Conservation (phyloP, 768 basidiomycete genomes). For the Trametes punicea region DNA sequence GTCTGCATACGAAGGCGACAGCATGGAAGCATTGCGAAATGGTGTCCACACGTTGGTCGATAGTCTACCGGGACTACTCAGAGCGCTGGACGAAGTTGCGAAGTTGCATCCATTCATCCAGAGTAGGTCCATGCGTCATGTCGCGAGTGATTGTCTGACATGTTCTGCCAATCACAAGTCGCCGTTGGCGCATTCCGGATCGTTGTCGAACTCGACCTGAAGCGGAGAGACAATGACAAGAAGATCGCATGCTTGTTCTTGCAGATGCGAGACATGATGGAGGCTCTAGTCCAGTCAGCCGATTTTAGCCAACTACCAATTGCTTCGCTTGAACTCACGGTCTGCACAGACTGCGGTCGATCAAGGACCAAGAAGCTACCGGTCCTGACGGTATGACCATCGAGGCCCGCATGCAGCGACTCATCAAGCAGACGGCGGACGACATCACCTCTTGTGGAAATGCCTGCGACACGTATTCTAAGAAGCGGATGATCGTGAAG, state of each 20-base stretch:
- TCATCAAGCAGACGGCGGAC: conserved; percentile 28
- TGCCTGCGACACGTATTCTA: conserved; percentile 32
- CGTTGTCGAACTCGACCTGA: conserved; percentile 46
- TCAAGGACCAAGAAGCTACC: conserved; percentile 28
- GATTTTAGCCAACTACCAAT: too few species aligned
- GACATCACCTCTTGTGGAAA: conserved; percentile 34
- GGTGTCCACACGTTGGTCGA: conserved; percentile 25
- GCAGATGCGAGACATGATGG: conserved; percentile 51
- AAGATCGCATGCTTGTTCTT: conserved; percentile 44
- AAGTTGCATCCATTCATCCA: conserved; percentile 29
- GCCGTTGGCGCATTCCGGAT: conserved; percentile 49
- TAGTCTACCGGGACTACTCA: conserved; percentile 27
- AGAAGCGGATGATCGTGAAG: conserved; percentile 30
- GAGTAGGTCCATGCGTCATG: conserved; percentile 12
- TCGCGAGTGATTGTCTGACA: too few species aligned
- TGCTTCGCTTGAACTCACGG: neutral
- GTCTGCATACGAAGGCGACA: neutral
- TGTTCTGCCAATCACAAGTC: conserved; percentile 36
- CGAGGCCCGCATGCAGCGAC: conserved; percentile 32
- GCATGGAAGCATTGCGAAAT: conserved; percentile 13
- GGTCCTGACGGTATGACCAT: conserved; percentile 34
- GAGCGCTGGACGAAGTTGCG: conserved; percentile 28
- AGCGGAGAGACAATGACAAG: conserved; percentile 48
- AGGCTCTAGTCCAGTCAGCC: conserved; percentile 42
- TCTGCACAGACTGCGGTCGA: conserved; percentile 30